phyloP scores from a whole-genome alignment of 306 rosid species.

The Fagus crenata region DNA sequence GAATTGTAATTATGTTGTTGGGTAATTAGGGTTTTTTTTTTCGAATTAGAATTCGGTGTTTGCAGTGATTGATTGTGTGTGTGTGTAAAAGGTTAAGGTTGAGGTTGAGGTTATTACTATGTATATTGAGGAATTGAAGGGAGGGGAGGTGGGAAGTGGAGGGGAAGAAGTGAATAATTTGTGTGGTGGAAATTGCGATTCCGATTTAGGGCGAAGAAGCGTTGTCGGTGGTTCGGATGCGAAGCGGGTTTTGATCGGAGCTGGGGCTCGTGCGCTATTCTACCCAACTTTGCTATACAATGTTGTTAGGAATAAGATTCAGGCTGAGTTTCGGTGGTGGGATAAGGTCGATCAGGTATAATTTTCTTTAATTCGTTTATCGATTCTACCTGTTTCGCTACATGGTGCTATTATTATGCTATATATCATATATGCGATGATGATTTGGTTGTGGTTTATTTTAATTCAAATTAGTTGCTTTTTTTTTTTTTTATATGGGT shows the following conservation, averaged over 20 bases:
- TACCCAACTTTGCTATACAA: conserved; percentile 92
- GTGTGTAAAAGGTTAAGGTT: too few species aligned
- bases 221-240: conserved; percentile 43
- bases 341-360: conserved; percentile 92
- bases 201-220: conserved; percentile 27
- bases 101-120: conserved; percentile 30
- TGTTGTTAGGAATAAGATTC: conserved; percentile 82
- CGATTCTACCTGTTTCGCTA: neutral
- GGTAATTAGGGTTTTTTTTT: conserved; percentile 32
- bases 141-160: conserved; percentile 50
- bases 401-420: neutral
- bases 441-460: neutral
- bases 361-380: conserved; percentile 8
- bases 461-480: neutral
- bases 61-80: conserved; percentile 19
- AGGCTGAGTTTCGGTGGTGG: conserved; percentile 98
- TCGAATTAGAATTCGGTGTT: conserved; percentile 8
- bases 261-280: conserved; percentile 93
- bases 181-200: neutral
- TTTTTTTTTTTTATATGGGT: neutral
- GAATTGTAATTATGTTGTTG: conserved; percentile 20
- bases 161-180: conserved; percentile 38
- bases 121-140: conserved; percentile 86
- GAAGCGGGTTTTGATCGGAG: conserved; percentile 79
- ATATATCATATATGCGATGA: neutral